Base-by-base conservation (phyloP, 192 early-diverging fungal genomes). In the Backusella morwellensis region DNA sequence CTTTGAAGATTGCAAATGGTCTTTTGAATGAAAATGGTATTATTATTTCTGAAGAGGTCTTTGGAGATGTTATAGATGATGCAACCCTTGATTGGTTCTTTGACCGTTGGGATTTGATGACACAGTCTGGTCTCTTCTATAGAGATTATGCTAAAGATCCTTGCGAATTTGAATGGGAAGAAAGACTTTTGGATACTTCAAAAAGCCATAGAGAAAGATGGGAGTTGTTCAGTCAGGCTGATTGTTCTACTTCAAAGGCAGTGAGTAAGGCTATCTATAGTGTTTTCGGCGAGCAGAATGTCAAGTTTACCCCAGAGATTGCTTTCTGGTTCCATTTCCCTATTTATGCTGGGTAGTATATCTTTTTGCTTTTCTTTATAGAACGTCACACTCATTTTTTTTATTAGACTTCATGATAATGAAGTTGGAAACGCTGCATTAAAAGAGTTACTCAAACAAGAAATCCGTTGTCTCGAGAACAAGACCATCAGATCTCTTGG, bases 101-200 rank as follows among this genome's bases (percentile, higher is more conserved):
- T 40, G 73, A 74, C 38, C 73, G 73, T 66, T 32, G 56, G 35
- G 73, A 74, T 23, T 63, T 74, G 32, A n/a, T 74, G n/a, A 14
- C 21, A 4, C 9, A 26, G 6, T 34, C 52, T 23, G 73, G 56
- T 19, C 15, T 32, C 8, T 36, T 74, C 23, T 59, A 59, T 59
- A 59, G 56, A 23, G 56, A 59, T 26, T 21, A 59, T 26, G 56
- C 23, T 59, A 59, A 26, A 59, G 56, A 59, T 26, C 56, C 56
- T 26, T 59, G 23, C 26, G 56, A 59, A 3, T 14, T 59, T 59
- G 56, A 59, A 59, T 59, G 56, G 56, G 56, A 59, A 29, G 11
- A 23, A 2, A 59, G 23, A 59, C 23, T 59, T 12, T 59, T 59
- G 9, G 56, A 59, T 59, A 59, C 56, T 26, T 59, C 56, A 59